Conservation (phyloP, 352 stramenopile genomes). For the Aphanomyces invadans region DNA sequence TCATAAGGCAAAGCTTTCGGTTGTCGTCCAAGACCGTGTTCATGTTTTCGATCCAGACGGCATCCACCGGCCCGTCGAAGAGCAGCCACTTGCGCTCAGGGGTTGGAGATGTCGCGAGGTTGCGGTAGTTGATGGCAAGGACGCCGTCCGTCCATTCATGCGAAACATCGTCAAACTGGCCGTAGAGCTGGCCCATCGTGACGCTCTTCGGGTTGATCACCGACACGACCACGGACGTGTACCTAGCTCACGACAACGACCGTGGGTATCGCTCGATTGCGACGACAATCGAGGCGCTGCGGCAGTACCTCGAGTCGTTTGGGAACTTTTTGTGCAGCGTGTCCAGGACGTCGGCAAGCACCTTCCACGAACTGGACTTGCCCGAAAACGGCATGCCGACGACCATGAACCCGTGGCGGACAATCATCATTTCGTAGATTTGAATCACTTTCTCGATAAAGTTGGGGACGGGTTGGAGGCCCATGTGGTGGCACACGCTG, state of each 20-base stretch:
- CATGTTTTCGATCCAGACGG: slow-evolving; percentile 95
- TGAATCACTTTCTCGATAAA: slow-evolving; percentile 93
- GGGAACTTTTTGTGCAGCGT: slow-evolving; percentile 61
- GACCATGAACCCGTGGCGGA: slow-evolving; percentile 94
- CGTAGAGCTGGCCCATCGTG: slow-evolving; percentile 90
- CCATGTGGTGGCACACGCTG: slow-evolving; percentile 65
- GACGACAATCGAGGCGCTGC: no score
- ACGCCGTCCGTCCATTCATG: slow-evolving; percentile 94
- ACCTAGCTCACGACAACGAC: no score
- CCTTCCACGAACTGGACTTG: slow-evolving; percentile 87
- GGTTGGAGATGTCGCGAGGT: slow-evolving; percentile 64
- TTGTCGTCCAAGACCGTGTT: slow-evolving; percentile 94
- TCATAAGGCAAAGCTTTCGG: slow-evolving; percentile 91
- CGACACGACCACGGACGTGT: slow-evolving; percentile 61
- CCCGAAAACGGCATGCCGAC: slow-evolving; percentile 92
- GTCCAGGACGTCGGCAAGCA: slow-evolving; percentile 84
- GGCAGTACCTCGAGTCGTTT: slow-evolving; percentile 41
- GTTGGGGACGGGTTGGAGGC: slow-evolving; percentile 79
- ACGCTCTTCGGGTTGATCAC: slow-evolving; percentile 93
- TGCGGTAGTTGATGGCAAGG: slow-evolving; percentile 89
- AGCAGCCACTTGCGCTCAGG: slow-evolving; percentile 88
- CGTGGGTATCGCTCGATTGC: no score
- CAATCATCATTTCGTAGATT: slow-evolving; percentile 96
- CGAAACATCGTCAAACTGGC: slow-evolving; percentile 90
- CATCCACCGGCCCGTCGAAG: slow-evolving; percentile 90